These are phyloP conservation scores for Aureobasidium sp. DNA, from an alignment of 2,329 filamentous ascomycete genomes.

Conservation along the genomic window DNA sequence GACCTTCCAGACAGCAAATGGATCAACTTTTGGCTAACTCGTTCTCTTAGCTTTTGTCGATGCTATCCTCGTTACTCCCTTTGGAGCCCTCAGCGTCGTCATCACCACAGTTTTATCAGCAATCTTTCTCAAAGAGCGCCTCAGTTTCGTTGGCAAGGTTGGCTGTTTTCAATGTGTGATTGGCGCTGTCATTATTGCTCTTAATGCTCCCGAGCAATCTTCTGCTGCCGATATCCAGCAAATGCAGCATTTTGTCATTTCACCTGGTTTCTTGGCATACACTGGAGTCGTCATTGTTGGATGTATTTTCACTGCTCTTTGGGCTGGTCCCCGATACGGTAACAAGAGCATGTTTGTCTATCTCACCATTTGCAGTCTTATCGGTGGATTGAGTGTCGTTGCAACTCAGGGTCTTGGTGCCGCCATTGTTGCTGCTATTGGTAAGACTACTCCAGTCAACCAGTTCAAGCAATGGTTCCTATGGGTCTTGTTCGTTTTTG, in stretches of 20 bases:
- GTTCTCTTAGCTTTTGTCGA: conserved; percentile 48
- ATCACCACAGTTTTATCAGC: conserved; percentile 84
- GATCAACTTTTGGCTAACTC: not conserved
- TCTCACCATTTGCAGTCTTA: conserved; percentile 88
- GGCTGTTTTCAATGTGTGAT: conserved; percentile 93
- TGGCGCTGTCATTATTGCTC: conserved; percentile 83
- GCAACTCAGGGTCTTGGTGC: conserved; percentile 88
- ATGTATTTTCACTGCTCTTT: conserved; percentile 63
- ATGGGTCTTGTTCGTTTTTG: conserved; percentile 85
- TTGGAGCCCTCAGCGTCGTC: conserved; percentile 86
- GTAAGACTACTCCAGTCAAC: conserved; percentile 41
- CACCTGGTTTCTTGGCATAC: conserved; percentile 79
- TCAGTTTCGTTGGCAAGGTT: conserved; percentile 94
- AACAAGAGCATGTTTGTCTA: conserved; percentile 98
- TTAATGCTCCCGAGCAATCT: conserved; percentile 83
- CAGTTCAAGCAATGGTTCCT: conserved; percentile 99
- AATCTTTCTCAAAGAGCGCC: conserved; percentile 88
- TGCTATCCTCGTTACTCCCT: conserved; percentile 85
- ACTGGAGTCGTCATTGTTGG: conserved; percentile 73
- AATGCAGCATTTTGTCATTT: conserved; percentile 80
- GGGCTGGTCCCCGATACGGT: conserved; percentile 76
- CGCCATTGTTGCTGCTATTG: conserved; percentile 82
- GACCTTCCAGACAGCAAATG: not conserved
- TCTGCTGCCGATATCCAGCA: conserved; percentile 82
- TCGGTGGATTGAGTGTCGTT: conserved; percentile 90